Percentiles rank a stretch among this genome's conserved stretches.
Conservation (phyloP, 164 flowering plant species). For the Vitis rotundifolia region DNA sequence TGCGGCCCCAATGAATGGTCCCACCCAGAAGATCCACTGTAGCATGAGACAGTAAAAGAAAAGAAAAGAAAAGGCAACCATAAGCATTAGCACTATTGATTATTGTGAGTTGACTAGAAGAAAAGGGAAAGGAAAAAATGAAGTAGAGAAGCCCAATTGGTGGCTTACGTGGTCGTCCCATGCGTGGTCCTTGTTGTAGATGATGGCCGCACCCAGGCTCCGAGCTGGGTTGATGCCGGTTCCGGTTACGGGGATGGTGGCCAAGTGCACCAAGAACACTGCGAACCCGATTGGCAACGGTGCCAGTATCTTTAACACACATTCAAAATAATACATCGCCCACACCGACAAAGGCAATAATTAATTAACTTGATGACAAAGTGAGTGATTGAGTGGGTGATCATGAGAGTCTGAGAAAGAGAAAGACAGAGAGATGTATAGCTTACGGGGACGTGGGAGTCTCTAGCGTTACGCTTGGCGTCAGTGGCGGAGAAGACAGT, state of each 20-base stretch:
- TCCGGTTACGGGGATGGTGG: constrained; percentile 86
- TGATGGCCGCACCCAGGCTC: constrained; percentile 85
- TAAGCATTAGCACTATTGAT: no score
- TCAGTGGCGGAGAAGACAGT: constrained; percentile 93
- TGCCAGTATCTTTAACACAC: constrained; percentile 62
- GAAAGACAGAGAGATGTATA: background rate
- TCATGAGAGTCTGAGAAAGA: background rate
- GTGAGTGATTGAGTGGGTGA: background rate
- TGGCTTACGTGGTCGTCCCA: constrained; percentile 77
- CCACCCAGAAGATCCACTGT: constrained; percentile 69
- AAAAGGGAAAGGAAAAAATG: background rate
- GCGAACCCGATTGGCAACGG: constrained; percentile 86
- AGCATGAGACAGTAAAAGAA: background rate
- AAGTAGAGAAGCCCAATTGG: background rate
- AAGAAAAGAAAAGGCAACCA: background rate
- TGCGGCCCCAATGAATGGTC: constrained; percentile 61
- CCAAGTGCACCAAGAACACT: constrained; percentile 80
- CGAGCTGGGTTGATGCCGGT: constrained; percentile 90
- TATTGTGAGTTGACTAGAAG: background rate
- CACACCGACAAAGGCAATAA: no score
- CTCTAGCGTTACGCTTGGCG: constrained; percentile 84
- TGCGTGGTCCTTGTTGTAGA: constrained; percentile 60
- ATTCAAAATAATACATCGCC: background rate
- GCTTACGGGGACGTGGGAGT: constrained; percentile 90
- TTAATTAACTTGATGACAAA: no score